Conservation (phyloP, 441 rosid species). For the Syzygium malaccense region DNA sequence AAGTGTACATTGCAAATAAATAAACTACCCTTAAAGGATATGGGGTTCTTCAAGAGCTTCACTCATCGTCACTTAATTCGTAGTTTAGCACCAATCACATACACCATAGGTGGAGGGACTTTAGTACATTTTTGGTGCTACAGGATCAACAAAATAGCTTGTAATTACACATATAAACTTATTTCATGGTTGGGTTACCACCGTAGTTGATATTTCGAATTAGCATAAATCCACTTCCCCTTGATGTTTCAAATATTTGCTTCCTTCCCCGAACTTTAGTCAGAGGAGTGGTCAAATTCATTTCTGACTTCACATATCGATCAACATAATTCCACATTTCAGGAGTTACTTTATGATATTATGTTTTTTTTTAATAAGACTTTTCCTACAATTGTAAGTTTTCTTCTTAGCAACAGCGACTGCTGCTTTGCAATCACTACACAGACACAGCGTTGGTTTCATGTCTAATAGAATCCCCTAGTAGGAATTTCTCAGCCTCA, state of each 20-base stretch:
- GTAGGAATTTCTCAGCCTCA: not conserved
- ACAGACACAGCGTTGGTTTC: not conserved
- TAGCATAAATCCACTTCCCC: not conserved
- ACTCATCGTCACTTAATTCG: not conserved
- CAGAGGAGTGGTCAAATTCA: not conserved
- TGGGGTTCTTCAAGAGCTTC: not conserved
- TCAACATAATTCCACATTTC: not conserved
- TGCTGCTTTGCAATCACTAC: not conserved
- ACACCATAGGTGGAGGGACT: not conserved
- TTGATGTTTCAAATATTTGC: not conserved
- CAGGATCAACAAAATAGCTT: not conserved
- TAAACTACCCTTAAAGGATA: not conserved
- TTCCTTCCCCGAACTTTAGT: not conserved
- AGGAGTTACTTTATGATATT: not conserved
- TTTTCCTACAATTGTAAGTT: not conserved
- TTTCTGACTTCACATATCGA: not conserved
- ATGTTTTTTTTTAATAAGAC: not conserved
- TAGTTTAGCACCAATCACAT: not conserved
- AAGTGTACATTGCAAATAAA: not conserved
- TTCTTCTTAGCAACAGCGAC: not conserved
- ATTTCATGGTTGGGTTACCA: not conserved
- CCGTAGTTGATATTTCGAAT: not conserved
- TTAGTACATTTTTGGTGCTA: not conserved
- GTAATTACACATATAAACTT: not conserved
- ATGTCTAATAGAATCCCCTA: not conserved